phyloP scores from a whole-genome alignment of 1,139 yeast genomes.

The Blastobotrys malaysiensis region DNA sequence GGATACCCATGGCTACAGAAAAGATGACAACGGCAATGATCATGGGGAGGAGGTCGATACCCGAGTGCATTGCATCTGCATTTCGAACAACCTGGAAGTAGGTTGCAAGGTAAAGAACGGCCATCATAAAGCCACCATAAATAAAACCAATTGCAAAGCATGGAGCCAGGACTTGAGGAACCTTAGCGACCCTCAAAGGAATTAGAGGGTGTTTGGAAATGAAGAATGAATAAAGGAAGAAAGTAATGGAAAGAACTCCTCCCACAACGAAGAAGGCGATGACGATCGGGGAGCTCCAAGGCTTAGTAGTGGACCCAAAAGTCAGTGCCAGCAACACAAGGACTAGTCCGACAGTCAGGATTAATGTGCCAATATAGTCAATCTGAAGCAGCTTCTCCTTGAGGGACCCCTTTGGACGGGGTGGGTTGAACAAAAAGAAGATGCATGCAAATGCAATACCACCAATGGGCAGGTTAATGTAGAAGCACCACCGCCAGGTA shows the following conservation, averaged over 20 bases:
- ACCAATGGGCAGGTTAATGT: conserved; percentile 64
- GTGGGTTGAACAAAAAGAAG: conserved; percentile 47
- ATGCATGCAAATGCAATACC: conserved; percentile 49
- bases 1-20: conserved; percentile 43
- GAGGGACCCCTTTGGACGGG: conserved; percentile 41
- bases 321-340: conserved; percentile 46
- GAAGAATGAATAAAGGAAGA: conserved; percentile 46
- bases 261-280: conserved; percentile 53
- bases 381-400: conserved; percentile 39
- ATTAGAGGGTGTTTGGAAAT: conserved; percentile 45
- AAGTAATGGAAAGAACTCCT: conserved; percentile 40
- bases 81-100: conserved; percentile 52
- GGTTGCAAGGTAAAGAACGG: conserved; percentile 44
- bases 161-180: conserved; percentile 39
- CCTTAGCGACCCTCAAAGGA: conserved; percentile 38
- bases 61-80: conserved; percentile 50
- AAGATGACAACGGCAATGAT: conserved; percentile 48
- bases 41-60: conserved; percentile 51
- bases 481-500: conserved; percentile 78
- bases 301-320: conserved; percentile 44
- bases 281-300: conserved; percentile 53
- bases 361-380: conserved; percentile 46
- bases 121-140: conserved; percentile 44
- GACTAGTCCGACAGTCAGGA: conserved; percentile 41
- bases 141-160: conserved; percentile 37